These are phyloP conservation scores for Clohesyomyces aquaticus DNA, from an alignment of 495 filamentous ascomycete species.

Conservation along the genomic window DNA sequence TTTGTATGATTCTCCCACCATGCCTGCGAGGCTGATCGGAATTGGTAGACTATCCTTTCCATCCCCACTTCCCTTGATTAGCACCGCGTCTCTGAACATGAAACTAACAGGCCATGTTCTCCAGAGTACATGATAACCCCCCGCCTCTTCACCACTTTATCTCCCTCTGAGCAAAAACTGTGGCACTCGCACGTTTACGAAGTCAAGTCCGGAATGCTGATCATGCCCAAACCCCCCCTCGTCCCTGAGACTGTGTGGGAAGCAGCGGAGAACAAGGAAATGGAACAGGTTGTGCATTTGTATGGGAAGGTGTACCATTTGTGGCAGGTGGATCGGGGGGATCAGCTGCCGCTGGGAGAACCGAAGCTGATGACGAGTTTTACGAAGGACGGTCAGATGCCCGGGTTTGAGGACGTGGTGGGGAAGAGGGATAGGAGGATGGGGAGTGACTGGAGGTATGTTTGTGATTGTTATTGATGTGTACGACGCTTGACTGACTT, in stretches of 20 bases:
- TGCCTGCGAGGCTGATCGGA: constrained; percentile 75
- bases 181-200: constrained; percentile 88
- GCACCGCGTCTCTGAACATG: not conserved
- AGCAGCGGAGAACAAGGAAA: constrained; percentile 74
- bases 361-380: constrained; percentile 81
- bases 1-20: constrained; percentile 71
- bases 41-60: constrained; percentile 46
- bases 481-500: not conserved
- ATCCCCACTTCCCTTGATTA: not conserved
- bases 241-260: constrained; percentile 69
- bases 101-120: not conserved
- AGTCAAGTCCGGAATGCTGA: constrained; percentile 82
- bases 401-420: constrained; percentile 60
- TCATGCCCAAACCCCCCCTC: constrained; percentile 71
- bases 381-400: constrained; percentile 61
- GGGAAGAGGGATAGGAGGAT: constrained; percentile 69
- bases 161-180: constrained; percentile 65
- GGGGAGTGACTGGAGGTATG: constrained; percentile 57
- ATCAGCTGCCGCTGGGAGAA: constrained; percentile 71
- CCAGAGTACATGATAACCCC: constrained; percentile 87
- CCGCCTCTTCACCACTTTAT: constrained; percentile 66
- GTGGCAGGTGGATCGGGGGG: constrained; percentile 85
- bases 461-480: not conserved
- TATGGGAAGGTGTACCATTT: constrained; percentile 93
- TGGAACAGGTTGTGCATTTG: constrained; percentile 69